Evolutionary conservation across 2,329 filamentous ascomycete species (phyloP), one percentile per base, ranked within the genome.

Genomic region (Nannizziopsis barbatae): DNA sequence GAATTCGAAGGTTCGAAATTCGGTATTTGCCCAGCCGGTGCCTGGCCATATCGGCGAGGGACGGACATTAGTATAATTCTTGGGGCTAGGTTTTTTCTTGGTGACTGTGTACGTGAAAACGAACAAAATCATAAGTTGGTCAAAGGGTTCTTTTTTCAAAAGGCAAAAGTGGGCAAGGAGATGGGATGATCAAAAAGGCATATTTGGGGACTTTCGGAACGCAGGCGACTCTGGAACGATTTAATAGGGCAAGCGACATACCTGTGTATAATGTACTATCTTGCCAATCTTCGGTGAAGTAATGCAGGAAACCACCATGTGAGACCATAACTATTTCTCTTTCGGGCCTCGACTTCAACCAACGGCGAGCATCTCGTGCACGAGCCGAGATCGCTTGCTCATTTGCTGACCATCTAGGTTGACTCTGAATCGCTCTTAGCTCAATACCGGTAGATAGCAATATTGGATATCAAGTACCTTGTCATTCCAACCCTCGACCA

Each of bases 291-390:
- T 88, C 78, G 0, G 86, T 92, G 53, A 95, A 69, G 58, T 86
- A 93, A 63, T 95, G 88, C 58, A 94, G 62, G 57, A 89, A 84
- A 1, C 84, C 85, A 1, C 88, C 88, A 58, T 94, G 88, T 2
- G 86, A 83, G 6, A 93, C 86, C 1, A 88, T 73, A 0, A 83
- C 79, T 22, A 94, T 76, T 56, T 90, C 76, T 58, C 84, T 80
- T 57, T 78, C 75, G 3, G 67, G 66, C 18, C 70, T 59, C 8
- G 54, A 59, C 56, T 67, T 68, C 52, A 92, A 62, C 66, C 75
- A 80, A 10, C 69, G 57, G 38, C 86, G 71, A 5, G 79, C 78
- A 18, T 71, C 72, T n/a, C 69, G 67, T 0, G 84, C 83, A 12
- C 85, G 71, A 30, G 66, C 70, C 52, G 76, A 72, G 38, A 90